Base-by-base conservation (phyloP, 192 early-diverging fungal genomes). In the Allomyces arbusculus region DNA sequence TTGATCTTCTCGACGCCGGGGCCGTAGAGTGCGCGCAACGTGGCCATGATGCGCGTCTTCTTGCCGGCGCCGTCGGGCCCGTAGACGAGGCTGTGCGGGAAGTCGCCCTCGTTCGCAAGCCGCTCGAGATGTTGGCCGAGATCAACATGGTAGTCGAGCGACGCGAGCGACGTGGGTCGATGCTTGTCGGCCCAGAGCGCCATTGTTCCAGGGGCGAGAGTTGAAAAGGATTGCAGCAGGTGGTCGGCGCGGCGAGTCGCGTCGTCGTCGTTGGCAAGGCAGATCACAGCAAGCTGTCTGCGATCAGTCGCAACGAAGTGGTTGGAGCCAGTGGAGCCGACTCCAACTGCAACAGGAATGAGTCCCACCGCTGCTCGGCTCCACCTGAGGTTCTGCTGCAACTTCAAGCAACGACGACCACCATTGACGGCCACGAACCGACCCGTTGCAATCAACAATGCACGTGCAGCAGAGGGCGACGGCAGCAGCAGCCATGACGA, bases 31-130 rank as follows among this genome's bases (percentile, higher is more conserved):
- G 95, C 93, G 63, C 82, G 78, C 45, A 99, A 77, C 0, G 91
- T 70, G 24, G 91, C 90, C 23, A 85, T 80, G 44, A 99, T 87
- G 23, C 96, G 80, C 45, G 96, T 99, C 69, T 95, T 94, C 78
- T 97, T 97, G 22, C 96, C 96, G 0, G 92, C 89, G 23, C 96
- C 96, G 2, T 89, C 81, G 4, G 96, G 96, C 9, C 96, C 96
- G 75, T 94, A 97, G 25, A 99, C 82, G 1, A 99, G 80, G 70
- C 94, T 72, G 65, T 99, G 96, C 28, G 96, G 96, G 61, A 99
- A 86, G 73, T 96, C 90, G n/a, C 77, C 64, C n/a, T 24, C 62
- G 61, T 61, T 64, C 73, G 89, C 90, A 75, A 94, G 78, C 67
- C 81, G 83, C 63, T 80, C 82, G 25, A 95, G 79, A 66, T 89